Percentiles rank a stretch among this genome's conserved stretches.
phyloP scores from a whole-genome alignment of 352 stramenopile species.

The Phytophthora sojae region DNA sequence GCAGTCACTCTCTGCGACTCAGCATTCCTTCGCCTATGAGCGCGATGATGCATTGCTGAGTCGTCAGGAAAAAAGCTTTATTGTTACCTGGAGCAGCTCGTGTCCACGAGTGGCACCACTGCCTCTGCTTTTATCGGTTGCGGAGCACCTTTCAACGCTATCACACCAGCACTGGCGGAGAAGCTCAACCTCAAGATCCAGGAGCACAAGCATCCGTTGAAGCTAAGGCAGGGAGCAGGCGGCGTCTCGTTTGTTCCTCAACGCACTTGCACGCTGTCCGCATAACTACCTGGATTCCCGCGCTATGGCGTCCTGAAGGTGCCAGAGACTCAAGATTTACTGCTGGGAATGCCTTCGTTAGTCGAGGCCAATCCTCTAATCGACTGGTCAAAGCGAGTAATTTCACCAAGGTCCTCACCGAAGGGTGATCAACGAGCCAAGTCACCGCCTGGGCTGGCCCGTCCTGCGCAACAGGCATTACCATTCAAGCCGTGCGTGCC shows the following conservation, averaged over 20 bases:
- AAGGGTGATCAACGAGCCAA: too few species aligned
- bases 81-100: constrained; percentile 5
- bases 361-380: constrained; percentile 2
- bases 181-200: neutral
- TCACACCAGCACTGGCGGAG: constrained; percentile 3
- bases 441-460: too few species aligned
- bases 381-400: constrained; percentile 5
- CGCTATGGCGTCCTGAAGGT: neutral
- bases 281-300: neutral
- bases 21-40: constrained; percentile 13
- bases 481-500: neutral
- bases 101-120: neutral
- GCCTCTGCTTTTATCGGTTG: constrained; percentile 1
- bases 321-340: constrained; percentile 3
- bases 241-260: neutral
- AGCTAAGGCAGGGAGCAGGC: neutral
- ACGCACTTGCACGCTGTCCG: neutral
- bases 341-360: constrained; percentile 13
- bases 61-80: constrained; percentile 18
- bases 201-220: neutral
- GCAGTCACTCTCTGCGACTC: constrained; percentile 5
- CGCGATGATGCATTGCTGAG: constrained; percentile 11
- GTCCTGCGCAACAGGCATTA: neutral
- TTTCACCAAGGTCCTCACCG: too few species aligned
- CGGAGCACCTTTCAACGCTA: constrained; percentile 9